Evolutionary conservation across 495 filamentous ascomycete genomes (phyloP).

Genomic region (Neurospora sp.): DNA sequence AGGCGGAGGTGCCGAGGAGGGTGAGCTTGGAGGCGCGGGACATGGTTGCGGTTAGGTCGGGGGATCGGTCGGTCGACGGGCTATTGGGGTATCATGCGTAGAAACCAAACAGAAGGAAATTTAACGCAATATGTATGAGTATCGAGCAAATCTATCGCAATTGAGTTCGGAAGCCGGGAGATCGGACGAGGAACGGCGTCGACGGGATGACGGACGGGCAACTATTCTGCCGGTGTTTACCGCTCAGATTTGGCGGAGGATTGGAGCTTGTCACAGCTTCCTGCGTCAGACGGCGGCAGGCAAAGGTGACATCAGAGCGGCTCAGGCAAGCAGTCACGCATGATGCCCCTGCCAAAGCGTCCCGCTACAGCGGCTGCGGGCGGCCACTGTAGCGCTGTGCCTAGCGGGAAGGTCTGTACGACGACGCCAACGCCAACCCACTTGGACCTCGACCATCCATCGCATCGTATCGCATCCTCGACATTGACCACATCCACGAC

Average conservation of each 20-base stretch:
- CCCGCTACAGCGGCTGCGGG: slow-evolving; percentile 1
- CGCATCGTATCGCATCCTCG: neutral
- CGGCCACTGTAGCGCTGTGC: neutral
- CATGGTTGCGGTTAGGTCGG: slow-evolving; percentile 42
- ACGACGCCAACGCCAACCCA: neutral
- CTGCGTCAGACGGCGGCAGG: neutral
- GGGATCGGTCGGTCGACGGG: too few species aligned
- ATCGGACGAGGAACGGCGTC: neutral
- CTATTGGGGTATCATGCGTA: too few species aligned
- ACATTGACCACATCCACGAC: neutral
- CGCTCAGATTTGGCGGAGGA: neutral
- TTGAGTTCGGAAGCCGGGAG: neutral
- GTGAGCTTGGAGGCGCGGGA: slow-evolving; percentile 84
- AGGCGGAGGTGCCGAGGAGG: slow-evolving; percentile 63
- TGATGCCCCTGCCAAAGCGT: slow-evolving; percentile 1
- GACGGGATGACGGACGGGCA: neutral
- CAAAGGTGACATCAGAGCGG: neutral
- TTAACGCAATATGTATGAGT: too few species aligned
- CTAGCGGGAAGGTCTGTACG: neutral
- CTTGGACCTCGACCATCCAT: neutral
- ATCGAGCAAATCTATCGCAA: too few species aligned
- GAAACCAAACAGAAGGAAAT: too few species aligned
- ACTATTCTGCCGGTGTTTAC: slow-evolving; percentile 7
- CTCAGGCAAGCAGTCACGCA: too few species aligned
- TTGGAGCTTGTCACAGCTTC: neutral